Evolutionary conservation across 2,329 filamentous ascomycete genomes (phyloP).

Genomic region (Didymella exigua): DNA sequence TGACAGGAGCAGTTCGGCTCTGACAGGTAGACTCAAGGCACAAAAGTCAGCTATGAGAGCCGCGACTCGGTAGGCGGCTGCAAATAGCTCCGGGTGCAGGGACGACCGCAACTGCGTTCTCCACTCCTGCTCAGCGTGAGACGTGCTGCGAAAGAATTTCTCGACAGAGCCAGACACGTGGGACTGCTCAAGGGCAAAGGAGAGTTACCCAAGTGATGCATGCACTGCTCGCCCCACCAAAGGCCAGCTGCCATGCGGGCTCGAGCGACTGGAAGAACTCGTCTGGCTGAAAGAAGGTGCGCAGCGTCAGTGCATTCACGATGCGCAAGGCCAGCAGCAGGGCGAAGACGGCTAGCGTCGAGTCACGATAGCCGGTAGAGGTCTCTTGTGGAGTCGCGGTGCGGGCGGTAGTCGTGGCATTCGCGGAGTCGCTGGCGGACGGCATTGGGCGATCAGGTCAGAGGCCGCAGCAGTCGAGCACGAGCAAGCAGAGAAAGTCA

Average conservation of each 20-base stretch:
- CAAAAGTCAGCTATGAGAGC: conserved; percentile 63
- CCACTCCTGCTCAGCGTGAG: conserved; percentile 77
- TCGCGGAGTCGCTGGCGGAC: conserved; percentile 34
- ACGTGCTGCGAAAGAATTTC: conserved; percentile 8
- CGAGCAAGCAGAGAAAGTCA: conserved; percentile 25
- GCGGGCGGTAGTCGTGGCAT: conserved; percentile 37
- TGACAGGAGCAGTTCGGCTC: conserved; percentile 70
- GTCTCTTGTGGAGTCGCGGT: conserved; percentile 29
- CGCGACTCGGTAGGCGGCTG: conserved; percentile 70
- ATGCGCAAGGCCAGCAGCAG: conserved; percentile 71
- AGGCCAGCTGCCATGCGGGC: conserved; percentile 88
- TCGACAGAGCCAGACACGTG: conserved; percentile 2
- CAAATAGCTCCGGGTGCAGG: conserved; percentile 87
- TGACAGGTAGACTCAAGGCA: conserved; percentile 60
- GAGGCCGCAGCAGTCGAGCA: conserved; percentile 23
- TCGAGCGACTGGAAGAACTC: conserved; percentile 97
- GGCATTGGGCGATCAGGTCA: conserved; percentile 41
- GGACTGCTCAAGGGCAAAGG: conserved; percentile 9
- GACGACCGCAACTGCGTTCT: conserved; percentile 83
- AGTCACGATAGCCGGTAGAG: conserved; percentile 40
- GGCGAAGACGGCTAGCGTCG: conserved; percentile 34
- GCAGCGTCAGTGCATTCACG: conserved; percentile 76
- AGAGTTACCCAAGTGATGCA: conserved; percentile 91
- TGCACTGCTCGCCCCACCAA: conserved; percentile 75
- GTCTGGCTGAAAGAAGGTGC: conserved; percentile 97